phyloP scores from a whole-genome alignment of 1,139 yeast genomes.

The Saccharomyces hybrid region DNA sequence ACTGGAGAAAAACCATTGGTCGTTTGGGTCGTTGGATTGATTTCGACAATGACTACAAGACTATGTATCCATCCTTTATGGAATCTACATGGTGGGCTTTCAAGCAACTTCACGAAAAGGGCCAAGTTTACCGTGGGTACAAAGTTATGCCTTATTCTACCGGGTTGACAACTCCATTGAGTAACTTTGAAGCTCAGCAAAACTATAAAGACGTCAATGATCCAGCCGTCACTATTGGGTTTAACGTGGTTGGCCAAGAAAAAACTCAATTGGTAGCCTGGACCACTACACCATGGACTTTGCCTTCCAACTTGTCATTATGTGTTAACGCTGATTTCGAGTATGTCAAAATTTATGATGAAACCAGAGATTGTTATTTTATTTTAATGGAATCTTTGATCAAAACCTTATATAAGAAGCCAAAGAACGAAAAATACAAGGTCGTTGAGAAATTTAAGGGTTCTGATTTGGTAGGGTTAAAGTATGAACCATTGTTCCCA shows the following conservation, averaged over 20 bases:
- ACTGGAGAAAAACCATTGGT: slow-evolving; percentile 88
- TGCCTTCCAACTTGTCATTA: slow-evolving; percentile 90
- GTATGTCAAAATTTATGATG: slow-evolving; percentile 86
- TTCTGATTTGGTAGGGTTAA: slow-evolving; percentile 65
- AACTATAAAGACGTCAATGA: slow-evolving; percentile 95
- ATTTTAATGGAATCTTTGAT: slow-evolving; percentile 77
- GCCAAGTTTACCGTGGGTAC: slow-evolving; percentile 85
- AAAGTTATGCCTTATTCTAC: slow-evolving; percentile 99
- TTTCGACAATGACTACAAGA: slow-evolving; percentile 96
- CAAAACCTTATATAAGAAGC: slow-evolving; percentile 84
- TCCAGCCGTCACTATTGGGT: slow-evolving; percentile 92
- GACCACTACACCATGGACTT: slow-evolving; percentile 99
- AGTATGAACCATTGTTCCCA: slow-evolving; percentile 76
- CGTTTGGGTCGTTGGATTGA: slow-evolving; percentile 99
- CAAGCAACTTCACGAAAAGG: slow-evolving; percentile 76
- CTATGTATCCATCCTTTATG: slow-evolving; percentile 92
- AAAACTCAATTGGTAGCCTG: slow-evolving; percentile 85
- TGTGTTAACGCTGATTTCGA: slow-evolving; percentile 90
- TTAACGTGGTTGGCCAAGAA: slow-evolving; percentile 73
- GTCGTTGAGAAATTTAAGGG: slow-evolving; percentile 76
- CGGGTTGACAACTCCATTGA: slow-evolving; percentile 91
- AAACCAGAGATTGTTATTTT: slow-evolving; percentile 70
- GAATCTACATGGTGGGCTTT: slow-evolving; percentile 99
- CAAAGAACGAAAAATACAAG: slow-evolving; percentile 80
- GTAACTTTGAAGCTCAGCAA: slow-evolving; percentile 97